These are phyloP conservation scores for Linum trigynum DNA, from an alignment of 345 rosid genomes.

Conservation along the genomic window DNA sequence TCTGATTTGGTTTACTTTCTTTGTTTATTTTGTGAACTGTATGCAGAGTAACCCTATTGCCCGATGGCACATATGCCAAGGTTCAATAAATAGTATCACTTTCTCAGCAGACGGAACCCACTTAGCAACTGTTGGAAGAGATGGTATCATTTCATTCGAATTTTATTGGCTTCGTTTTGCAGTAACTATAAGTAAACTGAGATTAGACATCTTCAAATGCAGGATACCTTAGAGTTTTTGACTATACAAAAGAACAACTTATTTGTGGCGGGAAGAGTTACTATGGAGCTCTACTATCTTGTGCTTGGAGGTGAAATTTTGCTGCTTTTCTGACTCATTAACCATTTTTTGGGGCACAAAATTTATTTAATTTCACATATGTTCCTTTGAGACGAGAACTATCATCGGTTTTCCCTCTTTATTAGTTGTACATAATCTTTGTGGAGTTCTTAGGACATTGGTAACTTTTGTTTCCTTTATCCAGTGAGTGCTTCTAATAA, in stretches of 20 bases:
- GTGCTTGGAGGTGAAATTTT: constrained; percentile 60
- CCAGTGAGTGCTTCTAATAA: neutral
- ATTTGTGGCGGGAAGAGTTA: constrained; percentile 66
- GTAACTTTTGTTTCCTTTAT: neutral
- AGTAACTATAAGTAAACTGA: constrained; percentile 1
- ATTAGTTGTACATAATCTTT: too few species aligned
- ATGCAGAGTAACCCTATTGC: constrained; percentile 94
- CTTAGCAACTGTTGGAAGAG: constrained; percentile 98
- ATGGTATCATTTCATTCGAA: constrained; percentile 41
- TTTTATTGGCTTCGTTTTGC: constrained; percentile 3
- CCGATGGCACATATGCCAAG: constrained; percentile 97
- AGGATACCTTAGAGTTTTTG: constrained; percentile 94
- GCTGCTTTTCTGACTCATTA: neutral
- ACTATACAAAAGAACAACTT: constrained; percentile 57
- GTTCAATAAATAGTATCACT: constrained; percentile 78
- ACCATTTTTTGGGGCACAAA: too few species aligned
- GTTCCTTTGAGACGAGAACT: too few species aligned
- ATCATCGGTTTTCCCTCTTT: too few species aligned
- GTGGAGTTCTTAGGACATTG: too few species aligned
- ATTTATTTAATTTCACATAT: too few species aligned
- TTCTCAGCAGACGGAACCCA: constrained; percentile 78
- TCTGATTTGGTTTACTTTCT: constrained; percentile 5
- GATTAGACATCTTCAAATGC: constrained; percentile 18
- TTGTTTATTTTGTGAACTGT: constrained; percentile 21
- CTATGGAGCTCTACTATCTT: constrained; percentile 67